phyloP scores from a whole-genome alignment of 1,139 yeast genomes.

The Yamadazyma mexicana region DNA sequence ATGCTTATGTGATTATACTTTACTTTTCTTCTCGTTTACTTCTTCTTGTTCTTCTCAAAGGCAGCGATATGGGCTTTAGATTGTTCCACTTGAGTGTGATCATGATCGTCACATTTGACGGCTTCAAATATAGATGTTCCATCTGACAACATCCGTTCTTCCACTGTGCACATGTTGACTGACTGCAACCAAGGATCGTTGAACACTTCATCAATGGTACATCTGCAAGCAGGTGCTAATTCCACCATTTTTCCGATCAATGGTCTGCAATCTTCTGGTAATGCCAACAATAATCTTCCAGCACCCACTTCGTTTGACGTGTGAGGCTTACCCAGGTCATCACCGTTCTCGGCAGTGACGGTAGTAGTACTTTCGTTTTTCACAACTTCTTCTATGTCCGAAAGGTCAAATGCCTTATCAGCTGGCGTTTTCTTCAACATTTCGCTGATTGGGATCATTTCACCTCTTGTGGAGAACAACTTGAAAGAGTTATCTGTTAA shows the following conservation, averaged over 20 bases:
- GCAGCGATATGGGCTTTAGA: slow-evolving; percentile 95
- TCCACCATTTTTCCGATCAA: slow-evolving; percentile 75
- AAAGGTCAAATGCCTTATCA: slow-evolving; percentile 23
- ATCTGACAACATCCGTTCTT: slow-evolving; percentile 31
- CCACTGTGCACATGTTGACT: slow-evolving; percentile 68
- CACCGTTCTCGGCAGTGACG: slow-evolving; percentile 3
- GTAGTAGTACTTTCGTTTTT: slow-evolving; percentile 6
- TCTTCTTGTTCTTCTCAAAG: slow-evolving; percentile 73
- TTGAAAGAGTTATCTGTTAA: slow-evolving; percentile 81
- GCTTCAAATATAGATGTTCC: slow-evolving; percentile 37
- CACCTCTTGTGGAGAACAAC: slow-evolving; percentile 54
- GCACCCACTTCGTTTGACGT: slow-evolving; percentile 68
- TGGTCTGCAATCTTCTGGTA: slow-evolving; percentile 67
- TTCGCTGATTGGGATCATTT: slow-evolving; percentile 40
- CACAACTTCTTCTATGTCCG: slow-evolving; percentile 35
- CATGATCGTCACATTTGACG: slow-evolving; percentile 56
- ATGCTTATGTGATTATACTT: too few species aligned
- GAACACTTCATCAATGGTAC: slow-evolving; percentile 81
- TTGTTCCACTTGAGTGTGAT: slow-evolving; percentile 87
- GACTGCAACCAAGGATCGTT: slow-evolving; percentile 71
- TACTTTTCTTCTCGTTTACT: too few species aligned
- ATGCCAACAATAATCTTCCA: slow-evolving; percentile 64
- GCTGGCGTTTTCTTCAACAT: slow-evolving; percentile 40
- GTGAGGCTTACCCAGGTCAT: slow-evolving; percentile 41
- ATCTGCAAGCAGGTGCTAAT: slow-evolving; percentile 82